These are phyloP conservation scores for Mortierella sp. DNA, from an alignment of 371 early-diverging fungal species.

Conservation along the genomic window DNA sequence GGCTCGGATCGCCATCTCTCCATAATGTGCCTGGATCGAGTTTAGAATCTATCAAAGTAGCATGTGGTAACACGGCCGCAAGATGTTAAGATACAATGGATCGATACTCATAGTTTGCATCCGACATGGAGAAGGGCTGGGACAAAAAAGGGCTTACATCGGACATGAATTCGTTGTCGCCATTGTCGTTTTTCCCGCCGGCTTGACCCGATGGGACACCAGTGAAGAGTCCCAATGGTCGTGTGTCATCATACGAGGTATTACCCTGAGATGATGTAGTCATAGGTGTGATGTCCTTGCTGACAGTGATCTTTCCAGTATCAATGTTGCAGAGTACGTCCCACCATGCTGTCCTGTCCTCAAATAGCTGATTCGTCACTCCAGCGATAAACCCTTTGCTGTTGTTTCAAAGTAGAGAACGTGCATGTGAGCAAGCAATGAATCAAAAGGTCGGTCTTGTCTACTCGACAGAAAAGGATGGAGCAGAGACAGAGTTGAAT, in stretches of 20 bases:
- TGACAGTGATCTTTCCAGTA: conserved; percentile 91
- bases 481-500: no score
- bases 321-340: conserved; percentile 94
- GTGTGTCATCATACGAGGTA: conserved; percentile 39
- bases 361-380: conserved; percentile 94
- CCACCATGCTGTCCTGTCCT: conserved; percentile 95
- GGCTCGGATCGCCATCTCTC: conserved; percentile 87
- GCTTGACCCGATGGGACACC: conserved; percentile 17
- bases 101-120: no score
- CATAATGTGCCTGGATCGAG: conserved; percentile 86
- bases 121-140: not conserved
- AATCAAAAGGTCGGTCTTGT: no score
- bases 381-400: conserved; percentile 96
- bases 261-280: conserved; percentile 5
- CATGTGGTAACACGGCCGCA: no score
- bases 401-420: no score
- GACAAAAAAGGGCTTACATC: conserved; percentile 58
- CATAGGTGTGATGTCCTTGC: conserved; percentile 70
- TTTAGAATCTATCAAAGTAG: conserved; percentile 68
- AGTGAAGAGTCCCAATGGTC: conserved; percentile 20
- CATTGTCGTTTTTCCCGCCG: conserved; percentile 46
- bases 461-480: no score
- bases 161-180: conserved; percentile 73
- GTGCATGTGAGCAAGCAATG: no score
- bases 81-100: no score